phyloP scores from a whole-genome alignment of 2,329 filamentous ascomycete genomes.

The Thielaviopsis punctulata region DNA sequence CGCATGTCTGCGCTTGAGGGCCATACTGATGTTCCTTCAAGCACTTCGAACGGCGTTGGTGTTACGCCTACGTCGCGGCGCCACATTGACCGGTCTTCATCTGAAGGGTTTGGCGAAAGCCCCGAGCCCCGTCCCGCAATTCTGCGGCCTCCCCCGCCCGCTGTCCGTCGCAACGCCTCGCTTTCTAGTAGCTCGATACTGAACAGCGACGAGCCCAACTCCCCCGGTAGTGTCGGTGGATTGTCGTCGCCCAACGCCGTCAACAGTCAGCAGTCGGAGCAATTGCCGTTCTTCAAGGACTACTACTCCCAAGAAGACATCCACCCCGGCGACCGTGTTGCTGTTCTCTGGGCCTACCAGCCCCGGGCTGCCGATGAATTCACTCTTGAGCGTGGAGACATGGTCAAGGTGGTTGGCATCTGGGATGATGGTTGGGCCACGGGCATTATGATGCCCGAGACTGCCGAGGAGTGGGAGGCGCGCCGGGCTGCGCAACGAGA shows the following conservation, averaged over 20 bases:
- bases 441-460: constrained; percentile 64
- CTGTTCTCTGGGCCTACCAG: constrained; percentile 92
- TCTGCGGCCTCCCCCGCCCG: constrained; percentile 35
- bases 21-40: constrained; percentile 42
- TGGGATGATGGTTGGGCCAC: constrained; percentile 99
- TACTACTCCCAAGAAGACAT: constrained; percentile 98
- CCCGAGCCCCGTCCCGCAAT: constrained; percentile 47
- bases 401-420: constrained; percentile 95
- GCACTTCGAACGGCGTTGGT: constrained; percentile 6
- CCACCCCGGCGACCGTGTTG: constrained; percentile 73
- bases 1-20: constrained; percentile 90
- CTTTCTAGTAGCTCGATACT: constrained; percentile 71
- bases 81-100: constrained; percentile 45
- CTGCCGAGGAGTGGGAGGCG: constrained; percentile 76
- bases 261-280: constrained; percentile 82
- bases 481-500: constrained; percentile 66
- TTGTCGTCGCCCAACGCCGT: constrained; percentile 74
- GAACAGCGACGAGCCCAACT: constrained; percentile 51
- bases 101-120: constrained; percentile 54
- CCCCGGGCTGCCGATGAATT: constrained; percentile 90
- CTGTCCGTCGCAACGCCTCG: constrained; percentile 63
- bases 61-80: constrained; percentile 9
- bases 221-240: constrained; percentile 53
- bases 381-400: constrained; percentile 80
- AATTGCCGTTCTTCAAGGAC: constrained; percentile 91